Percentiles rank a stretch among this genome's conserved stretches.
These are phyloP conservation scores for Leccinum fuscescens DNA, from an alignment of 1,284 basidiomycete genomes.

Conservation along the genomic window DNA sequence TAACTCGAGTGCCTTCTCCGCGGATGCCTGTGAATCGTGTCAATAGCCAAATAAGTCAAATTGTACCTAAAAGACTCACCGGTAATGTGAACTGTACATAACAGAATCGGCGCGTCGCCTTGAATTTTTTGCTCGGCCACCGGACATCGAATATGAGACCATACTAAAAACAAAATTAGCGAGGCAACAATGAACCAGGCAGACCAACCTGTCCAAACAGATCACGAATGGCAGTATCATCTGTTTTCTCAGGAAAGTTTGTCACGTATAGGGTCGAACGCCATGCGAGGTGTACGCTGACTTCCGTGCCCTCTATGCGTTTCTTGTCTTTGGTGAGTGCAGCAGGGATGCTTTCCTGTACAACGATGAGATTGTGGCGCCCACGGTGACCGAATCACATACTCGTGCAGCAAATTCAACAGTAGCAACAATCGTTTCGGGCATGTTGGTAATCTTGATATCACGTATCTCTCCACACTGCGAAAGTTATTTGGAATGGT, in stretches of 20 bases:
- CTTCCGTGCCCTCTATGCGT: slow-evolving; percentile 67
- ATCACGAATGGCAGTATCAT: slow-evolving; percentile 74
- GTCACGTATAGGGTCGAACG: slow-evolving; percentile 94
- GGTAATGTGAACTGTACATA: slow-evolving; percentile 91
- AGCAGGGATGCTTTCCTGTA: slow-evolving; percentile 74
- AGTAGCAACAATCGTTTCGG: slow-evolving; percentile 64
- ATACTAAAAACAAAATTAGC: slow-evolving; percentile 50
- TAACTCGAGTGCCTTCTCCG: slow-evolving; percentile 75
- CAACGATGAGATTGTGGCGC: not conserved
- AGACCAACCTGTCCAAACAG: slow-evolving; percentile 71
- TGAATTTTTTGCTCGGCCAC: slow-evolving; percentile 98
- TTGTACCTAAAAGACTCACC: slow-evolving; percentile 43
- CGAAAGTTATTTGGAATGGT: slow-evolving; percentile 9
- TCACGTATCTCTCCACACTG: slow-evolving; percentile 86
- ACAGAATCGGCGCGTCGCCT: slow-evolving; percentile 86
- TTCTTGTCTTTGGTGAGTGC: slow-evolving; percentile 95
- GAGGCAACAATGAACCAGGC: not conserved
- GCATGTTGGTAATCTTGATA: slow-evolving; percentile 65
- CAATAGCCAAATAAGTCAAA: not conserved
- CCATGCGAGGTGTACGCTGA: slow-evolving; percentile 88
- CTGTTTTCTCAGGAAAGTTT: slow-evolving; percentile 88
- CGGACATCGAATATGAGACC: slow-evolving; percentile 91
- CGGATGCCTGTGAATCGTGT: slow-evolving; percentile 51
- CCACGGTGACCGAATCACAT: slow-evolving; percentile 20
- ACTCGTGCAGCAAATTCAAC: slow-evolving; percentile 79